phyloP scores from a whole-genome alignment of 768 basidiomycete species.

The Artomyces pyxidatus region DNA sequence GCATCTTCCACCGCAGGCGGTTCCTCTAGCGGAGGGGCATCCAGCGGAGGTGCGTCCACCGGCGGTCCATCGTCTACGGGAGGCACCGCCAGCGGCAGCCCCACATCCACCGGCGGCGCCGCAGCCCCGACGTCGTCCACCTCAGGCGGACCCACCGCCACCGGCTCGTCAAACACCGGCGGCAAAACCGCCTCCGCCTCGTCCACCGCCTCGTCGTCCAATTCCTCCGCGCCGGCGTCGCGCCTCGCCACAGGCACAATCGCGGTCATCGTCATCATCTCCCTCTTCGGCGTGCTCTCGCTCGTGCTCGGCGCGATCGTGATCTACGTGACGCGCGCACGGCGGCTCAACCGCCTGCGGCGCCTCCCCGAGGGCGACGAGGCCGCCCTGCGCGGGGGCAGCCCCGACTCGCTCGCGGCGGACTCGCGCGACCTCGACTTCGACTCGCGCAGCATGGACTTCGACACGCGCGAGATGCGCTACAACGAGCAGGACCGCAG shows the following conservation, averaged over 20 bases:
- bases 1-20: not conserved
- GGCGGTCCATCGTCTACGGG: not conserved
- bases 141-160: not conserved
- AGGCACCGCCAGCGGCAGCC: not conserved
- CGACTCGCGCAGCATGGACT: not conserved
- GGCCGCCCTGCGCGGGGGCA: not conserved
- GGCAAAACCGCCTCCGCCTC: not conserved
- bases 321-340: conserved; percentile 6
- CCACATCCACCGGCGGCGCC: not conserved
- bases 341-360: conserved; percentile 7
- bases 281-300: conserved; percentile 7
- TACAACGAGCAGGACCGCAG: not conserved
- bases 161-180: not conserved
- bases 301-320: conserved; percentile 14
- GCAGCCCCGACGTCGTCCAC: too few relatives aligned
- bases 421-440: not conserved
- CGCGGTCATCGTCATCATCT: not conserved
- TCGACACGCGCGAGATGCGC: not conserved
- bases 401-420: not conserved
- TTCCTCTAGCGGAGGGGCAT: not conserved
- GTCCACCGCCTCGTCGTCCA: not conserved
- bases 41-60: not conserved
- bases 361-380: not conserved
- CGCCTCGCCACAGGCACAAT: not conserved
- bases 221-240: not conserved